Conservation (phyloP, 2,329 filamentous ascomycete genomes). For the Orbilia oligospora region DNA sequence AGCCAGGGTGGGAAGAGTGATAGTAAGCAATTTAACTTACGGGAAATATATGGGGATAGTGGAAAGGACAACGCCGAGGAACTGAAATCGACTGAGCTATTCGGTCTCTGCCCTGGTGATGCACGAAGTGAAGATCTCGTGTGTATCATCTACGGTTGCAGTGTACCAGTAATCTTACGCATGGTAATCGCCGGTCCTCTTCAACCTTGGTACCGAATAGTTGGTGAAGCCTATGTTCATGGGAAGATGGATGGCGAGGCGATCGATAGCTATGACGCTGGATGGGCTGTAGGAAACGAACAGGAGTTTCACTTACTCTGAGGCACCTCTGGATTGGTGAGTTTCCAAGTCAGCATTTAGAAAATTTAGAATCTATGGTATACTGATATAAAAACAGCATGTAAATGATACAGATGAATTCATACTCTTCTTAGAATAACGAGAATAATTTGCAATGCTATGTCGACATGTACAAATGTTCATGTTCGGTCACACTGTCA, state of each 20-base stretch:
- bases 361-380: neutral
- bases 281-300: neutral
- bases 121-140: conserved; percentile 56
- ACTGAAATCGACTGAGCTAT: neutral
- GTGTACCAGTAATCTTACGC: conserved; percentile 63
- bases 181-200: neutral
- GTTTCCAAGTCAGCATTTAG: no score
- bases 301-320: neutral
- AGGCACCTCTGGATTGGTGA: neutral
- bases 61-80: no score
- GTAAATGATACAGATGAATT: no score
- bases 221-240: conserved; percentile 63
- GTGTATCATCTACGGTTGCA: conserved; percentile 64
- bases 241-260: conserved; percentile 64
- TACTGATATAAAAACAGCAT: no score
- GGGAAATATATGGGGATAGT: no score
- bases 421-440: no score
- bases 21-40: no score
- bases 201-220: conserved; percentile 12
- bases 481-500: no score
- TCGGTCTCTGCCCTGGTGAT: conserved; percentile 4
- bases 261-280: conserved; percentile 1
- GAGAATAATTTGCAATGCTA: no score
- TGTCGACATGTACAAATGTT: no score
- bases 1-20: no score